Percentiles rank a stretch among this genome's conserved stretches.
These are phyloP conservation scores for Aristolochia contorta DNA, from an alignment of 164 flowering plant species.

Conservation along the genomic window DNA sequence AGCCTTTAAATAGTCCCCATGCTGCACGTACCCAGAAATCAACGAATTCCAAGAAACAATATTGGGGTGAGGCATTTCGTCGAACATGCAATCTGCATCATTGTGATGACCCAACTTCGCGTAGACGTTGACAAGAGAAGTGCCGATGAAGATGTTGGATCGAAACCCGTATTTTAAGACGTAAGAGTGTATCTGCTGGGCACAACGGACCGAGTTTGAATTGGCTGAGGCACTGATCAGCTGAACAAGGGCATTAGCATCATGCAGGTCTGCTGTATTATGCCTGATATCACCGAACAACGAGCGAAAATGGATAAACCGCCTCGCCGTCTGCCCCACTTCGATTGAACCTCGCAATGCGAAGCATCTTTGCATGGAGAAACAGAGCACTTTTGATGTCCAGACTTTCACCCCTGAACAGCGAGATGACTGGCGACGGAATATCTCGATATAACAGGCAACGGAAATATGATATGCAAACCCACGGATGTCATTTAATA, in stretches of 20 bases:
- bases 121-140: conserved; percentile 36
- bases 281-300: background rate
- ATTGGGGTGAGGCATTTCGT: conserved; percentile 48
- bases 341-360: too few relatives aligned
- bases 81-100: conserved; percentile 44
- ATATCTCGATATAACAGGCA: too few relatives aligned
- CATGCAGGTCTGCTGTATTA: conserved; percentile 16
- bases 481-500: too few relatives aligned
- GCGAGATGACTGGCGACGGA: too few relatives aligned
- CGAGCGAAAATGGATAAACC: too few relatives aligned
- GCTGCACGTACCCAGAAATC: conserved; percentile 45
- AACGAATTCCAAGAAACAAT: conserved; percentile 61
- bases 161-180: conserved; percentile 35
- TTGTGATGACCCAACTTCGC: conserved; percentile 16
- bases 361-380: too few relatives aligned
- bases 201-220: conserved; percentile 18
- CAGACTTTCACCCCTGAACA: too few relatives aligned
- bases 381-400: too few relatives aligned
- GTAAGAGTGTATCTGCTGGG: conserved; percentile 40
- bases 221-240: conserved; percentile 27
- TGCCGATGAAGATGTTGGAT: conserved; percentile 30
- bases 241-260: conserved; percentile 27
- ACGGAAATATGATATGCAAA: too few relatives aligned
- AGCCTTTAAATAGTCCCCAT: conserved; percentile 29
- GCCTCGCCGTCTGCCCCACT: too few relatives aligned